Evolutionary conservation across 129 eudicot species (phyloP), one percentile per base, ranked within the genome.

Genomic region (Chrysanthemum seticuspe): DNA sequence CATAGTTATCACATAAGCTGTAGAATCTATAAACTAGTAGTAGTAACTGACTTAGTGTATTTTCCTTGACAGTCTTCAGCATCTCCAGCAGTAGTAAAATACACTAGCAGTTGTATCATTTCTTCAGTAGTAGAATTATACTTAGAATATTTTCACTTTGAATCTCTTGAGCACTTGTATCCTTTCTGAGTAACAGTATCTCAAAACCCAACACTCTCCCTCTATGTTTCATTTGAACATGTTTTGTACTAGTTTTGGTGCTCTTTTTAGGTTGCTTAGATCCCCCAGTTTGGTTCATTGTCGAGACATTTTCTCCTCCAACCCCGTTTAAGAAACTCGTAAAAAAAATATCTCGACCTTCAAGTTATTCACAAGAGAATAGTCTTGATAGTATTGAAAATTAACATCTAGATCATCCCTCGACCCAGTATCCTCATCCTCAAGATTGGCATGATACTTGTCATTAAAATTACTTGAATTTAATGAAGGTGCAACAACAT

Each of bases 401-500:
- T 14, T 36, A 40, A 34, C 18, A 44, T 4, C 6, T 34, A 34
- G 40, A 34, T 34, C 40, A 34, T 34, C 40, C 7, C 40, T 29
- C 40, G 40, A 6, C 18, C 10, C 65, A 16, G 16, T 54, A 16
- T 6, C 55, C 11, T 36, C 65, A 16, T 13, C 65, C 52, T 19
- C 56, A 23, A 23, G 23, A 13, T 14, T 45, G 5, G 1, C 52
- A 34, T 16, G 31, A 58, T 58, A 13, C 64, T 9, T 54, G 6
- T 18, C 68, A 23, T 72, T 34, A 6, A 27, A 59, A 48, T 48
- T 58, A 72, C 8, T 44, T 58, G 57, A 23, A 23, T 72, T 67
- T 13, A 40, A 9, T 19, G 55, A 40, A 4, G 75, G 75, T 40
- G 36, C 54, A 9, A 71, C 55, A 15, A 52, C 11, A 25, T 56